These are phyloP conservation scores for Russula griseocarnosa DNA, from an alignment of 768 basidiomycete species.

Conservation along the genomic window DNA sequence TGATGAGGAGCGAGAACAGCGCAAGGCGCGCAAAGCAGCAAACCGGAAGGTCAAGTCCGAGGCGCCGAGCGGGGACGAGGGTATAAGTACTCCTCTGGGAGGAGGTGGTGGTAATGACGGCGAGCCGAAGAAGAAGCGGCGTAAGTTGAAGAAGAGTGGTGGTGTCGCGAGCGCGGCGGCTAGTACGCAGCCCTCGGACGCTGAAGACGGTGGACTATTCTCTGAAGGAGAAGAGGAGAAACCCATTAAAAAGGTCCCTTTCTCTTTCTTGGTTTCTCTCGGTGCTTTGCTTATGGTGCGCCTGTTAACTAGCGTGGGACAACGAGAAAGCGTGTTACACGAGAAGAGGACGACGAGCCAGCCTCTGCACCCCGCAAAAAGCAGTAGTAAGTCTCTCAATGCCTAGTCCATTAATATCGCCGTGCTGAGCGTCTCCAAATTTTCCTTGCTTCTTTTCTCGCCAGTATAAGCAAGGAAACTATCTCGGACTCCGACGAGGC, in stretches of 20 bases:
- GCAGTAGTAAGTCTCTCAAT: constrained; percentile 54
- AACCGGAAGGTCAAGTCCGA: constrained; percentile 48
- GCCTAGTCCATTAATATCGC: neutral
- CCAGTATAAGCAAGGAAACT: constrained; percentile 84
- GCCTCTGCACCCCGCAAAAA: constrained; percentile 63
- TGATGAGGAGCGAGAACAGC: constrained; percentile 74
- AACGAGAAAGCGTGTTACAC: constrained; percentile 69
- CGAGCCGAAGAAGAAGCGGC: constrained; percentile 62
- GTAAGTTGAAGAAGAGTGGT: constrained; percentile 58
- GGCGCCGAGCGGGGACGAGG: constrained; percentile 33
- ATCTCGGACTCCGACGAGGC: constrained; percentile 87
- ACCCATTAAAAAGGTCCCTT: constrained; percentile 63
- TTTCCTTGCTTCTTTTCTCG: constrained; percentile 8
- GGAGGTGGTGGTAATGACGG: constrained; percentile 32
- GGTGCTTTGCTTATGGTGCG: neutral
- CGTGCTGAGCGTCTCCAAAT: neutral
- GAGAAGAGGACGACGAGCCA: constrained; percentile 76
- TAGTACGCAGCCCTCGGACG: constrained; percentile 47
- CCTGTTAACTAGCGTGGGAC: constrained; percentile 34
- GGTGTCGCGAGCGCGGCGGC: constrained; percentile 41
- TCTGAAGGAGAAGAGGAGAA: constrained; percentile 65
- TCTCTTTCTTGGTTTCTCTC: neutral
- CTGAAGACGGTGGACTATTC: constrained; percentile 63
- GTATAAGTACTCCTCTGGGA: constrained; percentile 43
- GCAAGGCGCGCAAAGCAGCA: constrained; percentile 49